Evolutionary conservation across 306 rosid species (phyloP), one percentile per base, ranked within the genome.

Genomic region (Ochetophila trinervis): DNA sequence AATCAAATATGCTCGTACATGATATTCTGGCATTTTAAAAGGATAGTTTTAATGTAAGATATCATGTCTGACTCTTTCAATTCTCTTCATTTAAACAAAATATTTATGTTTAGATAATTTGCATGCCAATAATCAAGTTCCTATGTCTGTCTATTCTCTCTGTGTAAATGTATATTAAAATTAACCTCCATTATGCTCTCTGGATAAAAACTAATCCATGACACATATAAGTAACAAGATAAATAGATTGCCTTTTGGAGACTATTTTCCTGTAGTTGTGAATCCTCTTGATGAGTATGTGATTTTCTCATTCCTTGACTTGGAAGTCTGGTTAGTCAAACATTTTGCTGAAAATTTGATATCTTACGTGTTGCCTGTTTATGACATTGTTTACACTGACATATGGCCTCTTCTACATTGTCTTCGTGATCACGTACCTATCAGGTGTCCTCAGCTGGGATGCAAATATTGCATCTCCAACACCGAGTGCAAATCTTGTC

Each of bases 1-100:
- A 94, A 77, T 86, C 97, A 58, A 90, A 88, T 60, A 91, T 84
- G 52, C 99, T 86, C 51, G 90, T 94, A 24, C 99, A 94, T 52
- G 96, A 94, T 80, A 62, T 94, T 44, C 74, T 86, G 83, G 87
- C 96, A 53, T 90, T 94, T 85, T 96, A 94, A 82, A 94, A 85
- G 83, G 97, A 94, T 57, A 88, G n/a, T n/a, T n/a, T n/a, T n/a
- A n/a, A n/a, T n/a, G n/a, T n/a, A n/a, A n/a, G n/a, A n/a, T n/a
- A n/a, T n/a, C n/a, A n/a, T n/a, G n/a, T n/a, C n/a, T n/a, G n/a
- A n/a, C n/a, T n/a, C n/a, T n/a, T n/a, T n/a, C n/a, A n/a, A n/a
- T n/a, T n/a, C n/a, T n/a, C n/a, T n/a, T n/a, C n/a, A n/a, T n/a
- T n/a, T n/a, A n/a, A n/a, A n/a, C n/a, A n/a, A n/a, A n/a, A n/a